phyloP scores from a whole-genome alignment of 805 yeast genomes.

The Starmerella roubikii region DNA sequence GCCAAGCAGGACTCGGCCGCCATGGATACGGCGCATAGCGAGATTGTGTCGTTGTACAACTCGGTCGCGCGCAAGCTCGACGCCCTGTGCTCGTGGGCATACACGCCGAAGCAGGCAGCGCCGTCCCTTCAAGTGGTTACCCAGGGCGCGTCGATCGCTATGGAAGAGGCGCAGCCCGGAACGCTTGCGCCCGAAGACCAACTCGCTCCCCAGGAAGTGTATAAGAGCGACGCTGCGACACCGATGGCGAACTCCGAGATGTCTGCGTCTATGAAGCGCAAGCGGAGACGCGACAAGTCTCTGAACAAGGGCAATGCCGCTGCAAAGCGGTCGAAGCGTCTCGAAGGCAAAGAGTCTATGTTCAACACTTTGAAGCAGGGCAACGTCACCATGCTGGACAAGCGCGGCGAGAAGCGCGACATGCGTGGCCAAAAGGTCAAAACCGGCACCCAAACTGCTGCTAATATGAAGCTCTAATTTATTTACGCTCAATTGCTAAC shows the following conservation, averaged over 20 bases:
- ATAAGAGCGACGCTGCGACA: conserved; percentile 30
- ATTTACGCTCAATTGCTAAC: too few species aligned
- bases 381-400: conserved; percentile 66
- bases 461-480: conserved; percentile 25
- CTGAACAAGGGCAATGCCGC: not conserved
- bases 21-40: conserved; percentile 59
- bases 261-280: conserved; percentile 31
- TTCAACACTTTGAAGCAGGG: conserved; percentile 62
- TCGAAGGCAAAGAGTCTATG: conserved; percentile 29
- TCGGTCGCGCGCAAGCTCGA: conserved; percentile 61
- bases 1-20: conserved; percentile 46
- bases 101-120: conserved; percentile 79
- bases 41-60: conserved; percentile 52
- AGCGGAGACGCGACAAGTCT: conserved; percentile 73
- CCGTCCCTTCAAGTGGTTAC: conserved; percentile 70
- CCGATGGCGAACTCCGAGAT: conserved; percentile 16
- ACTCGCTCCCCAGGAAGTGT: conserved; percentile 92
- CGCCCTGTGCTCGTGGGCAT: conserved; percentile 86
- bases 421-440: conserved; percentile 52
- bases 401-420: conserved; percentile 62
- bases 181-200: conserved; percentile 58
- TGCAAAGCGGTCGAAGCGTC: conserved; percentile 24
- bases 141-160: conserved; percentile 63
- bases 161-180: conserved; percentile 96
- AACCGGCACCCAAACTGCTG: conserved; percentile 20